phyloP scores from a whole-genome alignment of 306 rosid genomes.

The Myrica gale region DNA sequence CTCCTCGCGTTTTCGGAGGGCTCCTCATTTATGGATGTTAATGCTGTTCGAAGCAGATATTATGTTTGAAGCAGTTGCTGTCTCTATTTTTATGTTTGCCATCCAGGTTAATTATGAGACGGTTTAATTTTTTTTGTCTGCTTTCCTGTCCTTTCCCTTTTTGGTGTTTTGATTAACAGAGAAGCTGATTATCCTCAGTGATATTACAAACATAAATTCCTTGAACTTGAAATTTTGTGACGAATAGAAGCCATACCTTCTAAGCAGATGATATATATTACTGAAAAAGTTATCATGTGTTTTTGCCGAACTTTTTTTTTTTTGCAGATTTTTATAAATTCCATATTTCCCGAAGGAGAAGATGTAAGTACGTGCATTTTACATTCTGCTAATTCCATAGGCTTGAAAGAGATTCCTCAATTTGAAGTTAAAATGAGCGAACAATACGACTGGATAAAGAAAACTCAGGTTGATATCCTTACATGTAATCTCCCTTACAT shows the following conservation, averaged over 20 bases:
- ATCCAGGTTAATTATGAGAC: not conserved
- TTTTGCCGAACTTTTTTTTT: not conserved
- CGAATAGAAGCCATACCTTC: too few species aligned
- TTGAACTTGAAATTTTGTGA: too few species aligned
- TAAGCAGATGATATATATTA: not conserved
- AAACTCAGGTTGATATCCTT: conserved; percentile 56
- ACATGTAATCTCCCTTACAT: not conserved
- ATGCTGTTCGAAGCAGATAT: not conserved
- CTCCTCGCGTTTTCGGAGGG: not conserved
- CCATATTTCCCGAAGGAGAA: conserved; percentile 63
- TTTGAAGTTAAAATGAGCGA: conserved; percentile 61
- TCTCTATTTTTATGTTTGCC: not conserved
- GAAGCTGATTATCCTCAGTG: too few species aligned
- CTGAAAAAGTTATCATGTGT: not conserved
- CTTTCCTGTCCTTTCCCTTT: too few species aligned
- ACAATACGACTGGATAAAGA: conserved; percentile 71
- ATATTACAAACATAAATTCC: too few species aligned
- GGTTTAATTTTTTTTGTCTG: too few species aligned
- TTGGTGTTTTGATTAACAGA: too few species aligned
- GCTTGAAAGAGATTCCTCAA: conserved; percentile 67
- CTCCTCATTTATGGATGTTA: not conserved
- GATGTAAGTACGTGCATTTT: conserved; percentile 60
- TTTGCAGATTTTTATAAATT: conserved; percentile 58
- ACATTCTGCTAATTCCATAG: conserved; percentile 72
- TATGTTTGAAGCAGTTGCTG: not conserved